Base-by-base conservation (phyloP, 2,329 filamentous ascomycete species). In the Teratosphaeria nubilosa region DNA sequence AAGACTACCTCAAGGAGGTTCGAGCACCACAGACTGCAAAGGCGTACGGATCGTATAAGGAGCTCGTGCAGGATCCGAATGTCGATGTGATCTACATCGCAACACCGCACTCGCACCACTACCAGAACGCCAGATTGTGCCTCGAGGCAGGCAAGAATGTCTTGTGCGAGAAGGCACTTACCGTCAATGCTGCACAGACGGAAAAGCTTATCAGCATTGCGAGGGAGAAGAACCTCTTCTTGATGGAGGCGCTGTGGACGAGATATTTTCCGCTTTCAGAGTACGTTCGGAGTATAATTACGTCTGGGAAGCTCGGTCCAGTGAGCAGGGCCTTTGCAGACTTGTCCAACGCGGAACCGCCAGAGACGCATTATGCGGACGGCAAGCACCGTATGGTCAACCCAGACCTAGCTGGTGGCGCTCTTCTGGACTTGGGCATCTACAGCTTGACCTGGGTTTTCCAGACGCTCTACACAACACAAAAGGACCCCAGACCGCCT, bases 381-480 rank as follows among this genome's bases (percentile, higher is more conserved):
- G 76, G 80, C 55, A 55, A 37, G n/a, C 79, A 91, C 75, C 85
- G 91, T 56, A 91, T 95, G 84, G 82, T 95, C 62, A 95, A 95
- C 73, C 80, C 80, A 22, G 86, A 91, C 67, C 80, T 96, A 51
- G 91, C 90, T 0, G 91, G 91, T 31, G 91, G 91, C 56, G 87
- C 86, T 1, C 77, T 95, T 57, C 80, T 96, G 55, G 91, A 96
- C 73, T 78, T 96, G 58, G 91, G 91, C 61, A 87, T 96, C 73
- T 96, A 96, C 77, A 84, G 88, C 53, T 75, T 96, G 61, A 95
- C 90, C 32, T 96, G 91, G 91, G 82, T 94, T 6, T 95, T 92
- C 80, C 90, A 95, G 75, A 87, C 86, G 51, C 80, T 95, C 30
- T 95, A 95, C 75, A 88, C 91, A 72, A 83, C 87, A 2, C 87